Base-by-base conservation (phyloP, 768 basidiomycete species). In the Fibroporia radiculosa region DNA sequence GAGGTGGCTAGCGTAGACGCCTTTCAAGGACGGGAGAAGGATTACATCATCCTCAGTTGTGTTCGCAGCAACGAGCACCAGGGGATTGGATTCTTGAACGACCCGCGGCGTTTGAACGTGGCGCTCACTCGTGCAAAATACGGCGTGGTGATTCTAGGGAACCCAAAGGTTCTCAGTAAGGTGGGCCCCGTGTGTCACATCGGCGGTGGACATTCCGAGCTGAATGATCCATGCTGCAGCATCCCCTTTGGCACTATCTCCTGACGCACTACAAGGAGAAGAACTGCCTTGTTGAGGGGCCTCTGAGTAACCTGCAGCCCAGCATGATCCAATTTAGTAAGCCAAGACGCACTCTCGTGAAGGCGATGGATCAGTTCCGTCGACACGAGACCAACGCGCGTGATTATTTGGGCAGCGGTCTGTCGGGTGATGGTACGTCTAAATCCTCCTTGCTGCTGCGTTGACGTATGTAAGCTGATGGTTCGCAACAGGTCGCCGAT, bases 311-410 rank as follows among this genome's bases (percentile, higher is more conserved):
- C 66, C 70, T 99, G 27, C 96, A 98, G 62, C 74, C 91, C 5
- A 95, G 92, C 66, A 95, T 99, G 93, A 99, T 99, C 48, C 96
- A 98, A 62, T 97, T 99, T 72, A 93, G 90, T 75, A 93, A 96
- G 67, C 96, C 96, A 25, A 80, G 92, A 46, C 84, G 92, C 43
- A 78, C 91, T 4, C 76, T 93, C 29, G 77, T 74, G 53, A 93
- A 93, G 63, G 84, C 89, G 13, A 85, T 92, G 80, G 90, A 95
- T 52, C 88, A 86, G 47, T 93, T 89, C 77, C 84, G 89, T 46
- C 80, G 93, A 40, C 90, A 95, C 59, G 93, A 97, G 62, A 87
- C 89, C 18, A 87, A 75, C 55, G 93, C 93, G 1, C 78, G 83
- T 43, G 96, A 99, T 54, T 91, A 76, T 55, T 63, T 82, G 40